Conservation (phyloP, 2,329 filamentous ascomycete species). For the Fonsecaea monophora region DNA sequence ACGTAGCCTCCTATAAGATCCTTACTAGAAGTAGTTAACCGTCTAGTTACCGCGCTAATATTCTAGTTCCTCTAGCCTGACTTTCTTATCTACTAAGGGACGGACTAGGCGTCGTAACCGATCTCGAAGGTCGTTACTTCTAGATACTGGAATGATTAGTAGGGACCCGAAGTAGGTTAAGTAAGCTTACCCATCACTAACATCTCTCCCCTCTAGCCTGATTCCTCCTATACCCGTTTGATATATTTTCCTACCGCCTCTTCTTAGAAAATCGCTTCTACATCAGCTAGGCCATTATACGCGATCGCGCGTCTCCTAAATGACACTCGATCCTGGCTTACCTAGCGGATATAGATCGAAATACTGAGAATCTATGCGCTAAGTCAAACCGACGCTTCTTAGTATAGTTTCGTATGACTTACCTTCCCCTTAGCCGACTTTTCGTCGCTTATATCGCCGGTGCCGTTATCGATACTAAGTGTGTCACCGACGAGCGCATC, state of each 20-base stretch:
- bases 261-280: constrained; percentile 11
- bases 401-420: constrained; percentile 7
- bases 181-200: constrained; percentile 16
- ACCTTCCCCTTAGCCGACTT: constrained; percentile 10
- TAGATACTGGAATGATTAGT: neutral
- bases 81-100: neutral
- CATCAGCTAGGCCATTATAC: constrained; percentile 10
- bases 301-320: constrained; percentile 4
- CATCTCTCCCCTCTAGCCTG: constrained; percentile 11
- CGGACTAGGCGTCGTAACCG: neutral
- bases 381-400: neutral
- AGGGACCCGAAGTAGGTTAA: constrained; percentile 1
- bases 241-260: constrained; percentile 16
- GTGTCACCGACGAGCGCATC: constrained; percentile 16
- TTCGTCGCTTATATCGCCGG: constrained; percentile 4
- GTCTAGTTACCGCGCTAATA: neutral
- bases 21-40: neutral
- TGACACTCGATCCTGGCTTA: constrained; percentile 3
- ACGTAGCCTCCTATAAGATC: neutral
- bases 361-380: constrained; percentile 19
- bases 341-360: constrained; percentile 9
- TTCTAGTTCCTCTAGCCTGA: neutral
- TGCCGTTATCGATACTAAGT: constrained; percentile 8
- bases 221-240: constrained; percentile 12
- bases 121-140: neutral